Evolutionary conservation across 2,329 filamentous ascomycete genomes (phyloP), one percentile per base, ranked within the genome.

Genomic region (Colletotrichum lupini): DNA sequence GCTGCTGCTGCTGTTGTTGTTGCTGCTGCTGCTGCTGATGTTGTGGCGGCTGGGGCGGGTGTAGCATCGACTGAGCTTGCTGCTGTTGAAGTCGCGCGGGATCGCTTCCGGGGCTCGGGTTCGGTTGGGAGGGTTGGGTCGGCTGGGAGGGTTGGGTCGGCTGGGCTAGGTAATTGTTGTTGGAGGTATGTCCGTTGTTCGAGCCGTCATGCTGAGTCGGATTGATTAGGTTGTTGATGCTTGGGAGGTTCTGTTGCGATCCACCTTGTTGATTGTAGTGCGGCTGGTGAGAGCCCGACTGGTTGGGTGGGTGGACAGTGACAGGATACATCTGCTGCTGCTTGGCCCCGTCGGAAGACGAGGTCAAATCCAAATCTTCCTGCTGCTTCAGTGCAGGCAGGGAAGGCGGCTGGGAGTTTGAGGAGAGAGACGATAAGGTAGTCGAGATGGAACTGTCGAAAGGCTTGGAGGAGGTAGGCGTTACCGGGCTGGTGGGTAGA

Each of bases 191-290:
- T 46, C 65, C 46, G 74, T 75, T 73, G 72, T 64, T 69, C 56
- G 69, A 60, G 80, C 65, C 81, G 76, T 85, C 85, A 77, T 86
- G 80, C 73, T 91, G 88, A 35, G 88, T 85, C 30, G 87, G 87
- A 80, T 97, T 92, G 84, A 97, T 95, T 77, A 97, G 88, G 83
- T 96, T 95, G 79, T 92, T 92, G 85, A 97, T 97, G 79, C 91
- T 94, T 73, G 94, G 92, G 75, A 93, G 88, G 84, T 94, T 94
- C 82, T 94, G 92, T 53, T 75, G 74, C 68, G 88, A 86, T 74
- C 90, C 87, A 78, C 81, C 74, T 71, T 75, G 78, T 60, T 70
- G 75, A 64, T 76, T 81, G 78, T 80, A 78, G 55, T 79, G 78
- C 66, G 78, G 79, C 61, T 77, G 75, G 42, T 83, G 81, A 73